These are phyloP conservation scores for Alternaria sp. DNA, from an alignment of 2,329 filamentous ascomycete genomes.

Conservation along the genomic window DNA sequence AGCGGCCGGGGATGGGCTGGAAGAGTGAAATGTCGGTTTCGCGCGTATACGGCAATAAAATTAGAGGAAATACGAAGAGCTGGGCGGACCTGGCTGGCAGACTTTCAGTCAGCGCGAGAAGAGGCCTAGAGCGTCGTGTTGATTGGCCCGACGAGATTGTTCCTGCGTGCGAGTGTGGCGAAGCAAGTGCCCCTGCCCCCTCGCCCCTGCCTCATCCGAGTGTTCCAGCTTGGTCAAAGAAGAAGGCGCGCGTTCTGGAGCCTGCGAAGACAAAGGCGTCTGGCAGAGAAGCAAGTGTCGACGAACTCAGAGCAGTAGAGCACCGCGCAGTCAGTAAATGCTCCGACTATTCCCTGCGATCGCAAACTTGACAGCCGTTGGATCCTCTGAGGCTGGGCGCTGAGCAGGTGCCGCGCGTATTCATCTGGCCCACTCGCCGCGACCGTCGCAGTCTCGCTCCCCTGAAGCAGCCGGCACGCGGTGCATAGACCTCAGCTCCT, in stretches of 20 bases:
- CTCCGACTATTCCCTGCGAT: not conserved
- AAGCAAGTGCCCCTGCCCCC: slow-evolving; percentile 18
- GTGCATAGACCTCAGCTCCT: slow-evolving; percentile 28
- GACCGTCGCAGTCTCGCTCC: slow-evolving; percentile 35
- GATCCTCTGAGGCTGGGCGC: slow-evolving; percentile 22
- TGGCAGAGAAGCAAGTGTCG: not conserved
- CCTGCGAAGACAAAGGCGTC: slow-evolving; percentile 3
- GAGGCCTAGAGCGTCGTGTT: slow-evolving; percentile 2
- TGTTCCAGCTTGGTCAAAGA: slow-evolving; percentile 1
- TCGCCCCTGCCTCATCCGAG: slow-evolving; percentile 24
- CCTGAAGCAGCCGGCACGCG: slow-evolving; percentile 32
- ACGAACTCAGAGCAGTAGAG: slow-evolving; percentile 1
- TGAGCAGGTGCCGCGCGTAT: slow-evolving; percentile 31
- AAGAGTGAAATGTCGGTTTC: not conserved
- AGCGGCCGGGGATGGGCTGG: not conserved
- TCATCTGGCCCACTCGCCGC: slow-evolving; percentile 34
- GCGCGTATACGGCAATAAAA: not conserved
- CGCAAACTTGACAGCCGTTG: slow-evolving; percentile 12
- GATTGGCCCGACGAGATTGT: slow-evolving; percentile 24
- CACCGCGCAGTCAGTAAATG: not conserved
- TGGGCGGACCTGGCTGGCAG: slow-evolving; percentile 10
- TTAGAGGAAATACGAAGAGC: slow-evolving; percentile 4
- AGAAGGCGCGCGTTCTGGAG: slow-evolving; percentile 19
- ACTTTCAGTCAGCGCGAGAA: slow-evolving; percentile 12
- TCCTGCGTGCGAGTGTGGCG: slow-evolving; percentile 33